Evolutionary conservation across 2,329 filamentous ascomycete species (phyloP).

Genomic region (Fusarium temperatum): DNA sequence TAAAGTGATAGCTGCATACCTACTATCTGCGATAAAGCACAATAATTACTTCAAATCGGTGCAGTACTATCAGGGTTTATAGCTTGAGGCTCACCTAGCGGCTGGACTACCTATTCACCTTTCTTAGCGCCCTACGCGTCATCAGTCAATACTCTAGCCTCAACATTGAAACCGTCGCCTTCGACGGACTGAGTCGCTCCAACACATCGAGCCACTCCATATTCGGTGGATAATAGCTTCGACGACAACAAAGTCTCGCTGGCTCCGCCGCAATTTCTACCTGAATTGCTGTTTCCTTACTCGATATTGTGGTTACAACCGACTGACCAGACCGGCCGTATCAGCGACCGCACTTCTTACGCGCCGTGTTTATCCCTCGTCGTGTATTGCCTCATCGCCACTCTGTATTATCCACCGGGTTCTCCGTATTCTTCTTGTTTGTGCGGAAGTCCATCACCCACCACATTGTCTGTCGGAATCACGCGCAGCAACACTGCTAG

Average conservation of each 20-base stretch:
- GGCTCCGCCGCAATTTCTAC: not conserved
- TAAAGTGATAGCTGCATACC: not conserved
- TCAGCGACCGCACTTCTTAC: slow-evolving; percentile 36
- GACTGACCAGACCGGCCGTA: slow-evolving; percentile 33
- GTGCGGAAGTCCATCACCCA: slow-evolving; percentile 16
- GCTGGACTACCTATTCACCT: not conserved
- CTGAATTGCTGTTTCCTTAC: slow-evolving; percentile 5
- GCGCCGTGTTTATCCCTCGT: slow-evolving; percentile 28
- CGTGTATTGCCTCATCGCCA: slow-evolving; percentile 20
- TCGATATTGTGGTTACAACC: slow-evolving; percentile 19
- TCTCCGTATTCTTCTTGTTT: slow-evolving; percentile 8
- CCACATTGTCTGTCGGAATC: slow-evolving; percentile 21
- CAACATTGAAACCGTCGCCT: not conserved
- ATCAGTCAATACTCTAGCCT: slow-evolving; percentile 7
- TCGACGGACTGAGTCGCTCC: not conserved
- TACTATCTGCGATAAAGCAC: not conserved
- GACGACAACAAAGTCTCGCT: slow-evolving; percentile 8
- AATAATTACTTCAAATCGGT: not conserved
- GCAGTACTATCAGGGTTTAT: not conserved
- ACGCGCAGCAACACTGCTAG: slow-evolving; percentile 17
- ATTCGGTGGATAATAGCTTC: not conserved
- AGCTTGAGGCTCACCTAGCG: not conserved
- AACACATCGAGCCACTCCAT: not conserved
- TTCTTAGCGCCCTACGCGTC: slow-evolving; percentile 10
- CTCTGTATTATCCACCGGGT: slow-evolving; percentile 6